Base-by-base conservation (phyloP, 345 rosid species). In the Moricandia arvensis region DNA sequence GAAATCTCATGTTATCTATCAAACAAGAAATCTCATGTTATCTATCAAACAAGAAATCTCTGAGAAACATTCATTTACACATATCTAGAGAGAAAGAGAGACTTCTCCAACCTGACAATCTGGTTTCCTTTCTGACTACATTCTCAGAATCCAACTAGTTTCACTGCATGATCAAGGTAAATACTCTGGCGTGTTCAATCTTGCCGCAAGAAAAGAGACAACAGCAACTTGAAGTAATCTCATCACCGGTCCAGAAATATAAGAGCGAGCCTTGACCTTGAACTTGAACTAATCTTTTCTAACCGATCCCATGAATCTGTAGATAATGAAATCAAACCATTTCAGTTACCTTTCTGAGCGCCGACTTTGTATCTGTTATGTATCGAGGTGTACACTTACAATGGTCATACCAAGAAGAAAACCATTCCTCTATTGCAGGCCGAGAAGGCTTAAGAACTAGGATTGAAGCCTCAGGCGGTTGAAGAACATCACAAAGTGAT, bases 401-500 rank as follows among this genome's bases (percentile, higher is more conserved):
- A 43, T 70, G 45, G n/a, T 29, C 29, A 63, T 6, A 53, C 65
- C 74, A 43, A 1, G 0, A 26, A 49, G 66, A 41, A 73, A 73
- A 38, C 69, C 9, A 59, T 31, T 70, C 60, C 63, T 61, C 15
- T 21, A 66, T 79, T 82, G 82, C 83, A 79, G 78, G 74, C 35
- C 3, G 34, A 34, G 74, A 74, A 79, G 61, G 53, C 5, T 5
- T 0, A 5, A 38, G 4, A 34, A 77, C 88, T 82, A 87, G 54
- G 87, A 70, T 71, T 87, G 92, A 79, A 94, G 93, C 80, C 86
- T 85, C 80, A 91, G 83, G 59, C 92, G 93, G 79, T 90, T 90
- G 77, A 91, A 91, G 86, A 94, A 89, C 85, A 88, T 87, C 87
- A 94, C 86, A 86, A 89, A 90, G 80, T 91, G 97, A 84, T 91